phyloP scores from a whole-genome alignment of 1,284 basidiomycete species.

The Gymnopus androsaceus region DNA sequence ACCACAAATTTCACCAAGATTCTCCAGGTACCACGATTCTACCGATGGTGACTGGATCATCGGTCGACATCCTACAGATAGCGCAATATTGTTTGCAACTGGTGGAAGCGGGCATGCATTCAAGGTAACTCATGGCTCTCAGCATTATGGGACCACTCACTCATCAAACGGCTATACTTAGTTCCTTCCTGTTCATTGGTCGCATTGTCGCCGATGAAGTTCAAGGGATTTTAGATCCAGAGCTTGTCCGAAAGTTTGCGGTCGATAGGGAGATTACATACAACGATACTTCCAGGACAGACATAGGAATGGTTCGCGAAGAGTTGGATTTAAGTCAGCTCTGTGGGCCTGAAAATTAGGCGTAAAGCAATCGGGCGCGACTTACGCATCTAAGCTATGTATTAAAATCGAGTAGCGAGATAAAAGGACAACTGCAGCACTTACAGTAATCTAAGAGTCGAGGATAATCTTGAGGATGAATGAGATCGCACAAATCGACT shows the following conservation, averaged over 20 bases:
- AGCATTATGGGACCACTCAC: neutral
- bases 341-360: conserved; percentile 38
- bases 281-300: conserved; percentile 4
- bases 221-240: conserved; percentile 58
- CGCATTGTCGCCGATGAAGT: conserved; percentile 72
- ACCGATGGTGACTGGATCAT: conserved; percentile 82
- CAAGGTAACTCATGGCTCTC: conserved; percentile 52
- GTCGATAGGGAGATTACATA: conserved; percentile 38
- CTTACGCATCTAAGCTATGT: no score
- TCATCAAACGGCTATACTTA: conserved; percentile 27
- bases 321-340: conserved; percentile 52
- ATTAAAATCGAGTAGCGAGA: no score
- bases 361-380: no score
- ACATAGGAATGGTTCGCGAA: conserved; percentile 11
- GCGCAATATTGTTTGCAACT: conserved; percentile 68
- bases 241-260: conserved; percentile 55
- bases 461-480: no score
- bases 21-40: conserved; percentile 72
- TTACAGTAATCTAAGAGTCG: no score
- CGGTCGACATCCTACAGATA: conserved; percentile 60
- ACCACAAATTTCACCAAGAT: neutral
- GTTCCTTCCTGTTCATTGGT: conserved; percentile 86
- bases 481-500: no score
- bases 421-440: no score
- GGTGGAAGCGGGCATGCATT: conserved; percentile 82